phyloP scores from a whole-genome alignment of 2,329 filamentous ascomycete genomes.

The Fusarium sublunatum region DNA sequence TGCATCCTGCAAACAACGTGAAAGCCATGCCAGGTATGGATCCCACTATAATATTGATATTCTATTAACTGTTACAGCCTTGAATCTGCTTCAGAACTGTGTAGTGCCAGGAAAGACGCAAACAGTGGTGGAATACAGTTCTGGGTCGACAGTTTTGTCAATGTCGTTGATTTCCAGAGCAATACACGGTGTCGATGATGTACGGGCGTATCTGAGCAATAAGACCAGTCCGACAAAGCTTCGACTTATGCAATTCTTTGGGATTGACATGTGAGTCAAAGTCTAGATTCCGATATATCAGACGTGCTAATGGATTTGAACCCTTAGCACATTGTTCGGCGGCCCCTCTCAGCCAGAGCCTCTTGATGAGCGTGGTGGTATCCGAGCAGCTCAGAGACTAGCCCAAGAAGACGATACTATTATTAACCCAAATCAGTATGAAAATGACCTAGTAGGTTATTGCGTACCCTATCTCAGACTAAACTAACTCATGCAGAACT shows the following conservation, averaged over 20 bases:
- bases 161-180: conserved; percentile 66
- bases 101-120: conserved; percentile 54
- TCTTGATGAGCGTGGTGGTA: conserved; percentile 63
- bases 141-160: conserved; percentile 71
- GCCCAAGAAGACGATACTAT: conserved; percentile 56
- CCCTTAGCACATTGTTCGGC: conserved; percentile 63
- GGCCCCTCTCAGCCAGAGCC: conserved; percentile 69
- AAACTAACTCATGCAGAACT: conserved; percentile 54
- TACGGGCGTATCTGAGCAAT: conserved; percentile 67
- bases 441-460: conserved; percentile 57
- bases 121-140: conserved; percentile 69
- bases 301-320: too few species aligned
- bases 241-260: conserved; percentile 69
- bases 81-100: conserved; percentile 59
- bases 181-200: conserved; percentile 62
- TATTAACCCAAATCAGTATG: conserved; percentile 69
- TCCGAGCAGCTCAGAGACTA: conserved; percentile 58
- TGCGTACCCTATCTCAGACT: accelerated
- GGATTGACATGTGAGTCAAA: conserved; percentile 60
- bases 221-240: conserved; percentile 66
- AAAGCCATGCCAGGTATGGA: conserved; percentile 67
- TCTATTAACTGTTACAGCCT: conserved; percentile 46
- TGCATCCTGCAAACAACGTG: conserved; percentile 73
- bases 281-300: accelerated
- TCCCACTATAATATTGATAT: too few species aligned